Base-by-base conservation (phyloP, 495 filamentous ascomycete genomes). In the Neurospora sp. region DNA sequence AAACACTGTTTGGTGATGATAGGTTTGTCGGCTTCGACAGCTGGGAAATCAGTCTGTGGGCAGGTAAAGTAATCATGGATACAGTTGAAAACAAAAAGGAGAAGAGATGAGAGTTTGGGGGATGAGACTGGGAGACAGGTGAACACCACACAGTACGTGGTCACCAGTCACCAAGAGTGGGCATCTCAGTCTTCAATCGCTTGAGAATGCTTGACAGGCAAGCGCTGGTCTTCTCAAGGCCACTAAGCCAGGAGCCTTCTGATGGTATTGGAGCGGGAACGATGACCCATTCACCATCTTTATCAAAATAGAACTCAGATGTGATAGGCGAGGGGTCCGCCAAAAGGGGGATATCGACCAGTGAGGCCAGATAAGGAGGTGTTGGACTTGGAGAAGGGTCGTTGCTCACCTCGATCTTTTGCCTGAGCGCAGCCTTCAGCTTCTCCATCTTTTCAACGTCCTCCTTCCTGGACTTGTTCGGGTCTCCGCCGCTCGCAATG, bases 361-460 rank as follows among this genome's bases (percentile, higher is more conserved):
- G 16, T 22, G 41, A 72, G 7, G 59, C 65, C 22, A 71, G 18
- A 69, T 74, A 77, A 18, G 73, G 72, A 37, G 72, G 75, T 45
- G 71, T 70, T 39, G 61, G n/a, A 42, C 71, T 53, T n/a, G 70
- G 38, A 22, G 7, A 8, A 69, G 71, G 69, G 73, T 72, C 70
- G 69, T 6, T 35, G 80, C 82, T 81, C 76, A 85, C 85, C 81
- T 86, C 81, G 39, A 84, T 80, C 78, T 83, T 81, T 73, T 84
- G 81, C 77, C 81, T 83, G 72, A 85, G 79, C 39, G 83, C 82
- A 16, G 80, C 73, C 70, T 82, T 81, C 39, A 86, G 81, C 77
- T 86, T 86, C 73, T 86, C 85, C 68, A 83, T 83, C 77, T 85
- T 85, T 68, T 86, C 85, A 68, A 83, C 80, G 71, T 85, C 83